phyloP scores from a whole-genome alignment of 2,329 filamentous ascomycete species.

The Sporothrix euskadiensis region DNA sequence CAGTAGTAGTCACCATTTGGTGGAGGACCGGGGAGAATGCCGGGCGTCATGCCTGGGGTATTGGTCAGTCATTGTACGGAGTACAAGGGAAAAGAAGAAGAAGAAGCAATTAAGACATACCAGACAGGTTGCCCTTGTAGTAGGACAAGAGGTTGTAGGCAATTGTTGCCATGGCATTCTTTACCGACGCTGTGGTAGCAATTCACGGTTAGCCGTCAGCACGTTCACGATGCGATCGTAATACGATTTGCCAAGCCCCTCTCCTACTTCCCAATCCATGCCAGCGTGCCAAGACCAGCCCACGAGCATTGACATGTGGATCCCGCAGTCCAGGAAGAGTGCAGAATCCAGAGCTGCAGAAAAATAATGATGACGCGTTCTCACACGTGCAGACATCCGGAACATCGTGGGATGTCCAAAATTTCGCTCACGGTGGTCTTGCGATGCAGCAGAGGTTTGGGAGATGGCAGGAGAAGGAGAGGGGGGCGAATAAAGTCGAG shows the following conservation, averaged over 20 bases:
- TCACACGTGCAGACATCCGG: not conserved
- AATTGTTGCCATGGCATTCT: constrained; percentile 48
- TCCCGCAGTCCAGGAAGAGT: not conserved
- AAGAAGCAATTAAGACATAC: constrained; percentile 10
- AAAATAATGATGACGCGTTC: constrained; percentile 16
- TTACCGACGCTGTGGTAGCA: constrained; percentile 47
- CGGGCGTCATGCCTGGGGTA: constrained; percentile 32
- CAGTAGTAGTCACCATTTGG: constrained; percentile 42
- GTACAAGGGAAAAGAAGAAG: no score
- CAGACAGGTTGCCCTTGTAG: constrained; percentile 51
- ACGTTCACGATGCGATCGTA: constrained; percentile 2
- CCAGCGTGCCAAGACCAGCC: constrained; percentile 22
- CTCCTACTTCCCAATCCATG: constrained; percentile 1
- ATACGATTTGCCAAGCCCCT: constrained; percentile 20
- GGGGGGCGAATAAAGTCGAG: not conserved
- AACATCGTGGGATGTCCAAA: not conserved
- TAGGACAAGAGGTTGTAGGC: constrained; percentile 54
- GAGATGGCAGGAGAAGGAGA: not conserved
- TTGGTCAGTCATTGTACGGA: not conserved
- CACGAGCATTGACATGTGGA: constrained; percentile 15
- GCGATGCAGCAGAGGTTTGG: not conserved
- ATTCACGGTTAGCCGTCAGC: constrained; percentile 13
- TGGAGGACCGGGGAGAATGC: constrained; percentile 39
- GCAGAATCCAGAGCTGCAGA: not conserved
- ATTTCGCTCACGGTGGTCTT: not conserved